Conservation (phyloP, 2,329 filamentous ascomycete species). For the Fusarium tjaetaba region DNA sequence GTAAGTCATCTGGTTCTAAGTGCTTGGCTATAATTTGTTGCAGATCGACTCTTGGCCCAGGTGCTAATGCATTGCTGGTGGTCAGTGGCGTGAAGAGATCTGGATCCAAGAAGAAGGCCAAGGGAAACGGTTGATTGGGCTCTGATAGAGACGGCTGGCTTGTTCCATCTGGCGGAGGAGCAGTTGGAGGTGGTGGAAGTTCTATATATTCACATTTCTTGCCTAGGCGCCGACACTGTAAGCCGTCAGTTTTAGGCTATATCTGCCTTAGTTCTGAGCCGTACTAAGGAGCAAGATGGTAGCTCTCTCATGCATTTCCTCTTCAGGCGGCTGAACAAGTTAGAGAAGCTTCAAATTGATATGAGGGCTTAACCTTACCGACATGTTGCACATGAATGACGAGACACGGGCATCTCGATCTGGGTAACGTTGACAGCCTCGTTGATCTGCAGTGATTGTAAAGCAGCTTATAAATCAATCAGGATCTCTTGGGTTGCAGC, state of each 20-base stretch:
- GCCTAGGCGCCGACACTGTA: not conserved
- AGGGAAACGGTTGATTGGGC: not conserved
- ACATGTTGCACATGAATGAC: not conserved
- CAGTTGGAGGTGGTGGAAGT: not conserved
- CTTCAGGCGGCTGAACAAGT: not conserved
- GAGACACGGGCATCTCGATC: not conserved
- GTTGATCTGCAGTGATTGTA: not conserved
- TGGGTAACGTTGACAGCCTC: not conserved
- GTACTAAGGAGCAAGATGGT: not conserved
- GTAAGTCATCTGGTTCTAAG: not conserved
- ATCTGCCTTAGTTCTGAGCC: not conserved
- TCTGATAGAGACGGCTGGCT: not conserved
- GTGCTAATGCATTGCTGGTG: not conserved
- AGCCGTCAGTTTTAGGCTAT: not conserved
- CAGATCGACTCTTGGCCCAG: not conserved
- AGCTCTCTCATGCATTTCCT: constrained; percentile 9
- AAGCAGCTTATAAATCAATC: not conserved
- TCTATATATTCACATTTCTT: constrained; percentile 6
- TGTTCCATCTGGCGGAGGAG: not conserved
- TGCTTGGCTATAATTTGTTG: not conserved
- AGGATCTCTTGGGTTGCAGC: not conserved
- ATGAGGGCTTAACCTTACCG: not conserved
- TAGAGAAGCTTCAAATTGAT: not conserved
- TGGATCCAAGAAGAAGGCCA: constrained; percentile 1
- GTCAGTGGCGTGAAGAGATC: not conserved